Conservation (phyloP, 345 rosid species). For the Linum lewisii region DNA sequence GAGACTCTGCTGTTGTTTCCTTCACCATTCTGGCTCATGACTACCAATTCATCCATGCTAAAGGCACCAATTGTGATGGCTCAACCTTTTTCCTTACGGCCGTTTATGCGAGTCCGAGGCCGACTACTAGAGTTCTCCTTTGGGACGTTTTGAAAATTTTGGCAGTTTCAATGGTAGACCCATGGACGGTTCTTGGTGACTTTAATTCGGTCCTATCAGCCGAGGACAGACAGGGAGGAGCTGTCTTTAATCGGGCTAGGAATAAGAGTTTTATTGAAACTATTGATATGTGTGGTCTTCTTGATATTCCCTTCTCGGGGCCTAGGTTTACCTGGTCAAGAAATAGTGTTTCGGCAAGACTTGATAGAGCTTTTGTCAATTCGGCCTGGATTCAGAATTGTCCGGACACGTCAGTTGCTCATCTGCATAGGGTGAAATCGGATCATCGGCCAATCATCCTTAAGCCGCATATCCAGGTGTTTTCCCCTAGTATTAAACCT, state of each 20-base stretch:
- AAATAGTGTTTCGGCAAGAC: too few relatives aligned
- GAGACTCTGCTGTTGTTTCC: not conserved
- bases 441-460: not conserved
- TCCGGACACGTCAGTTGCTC: not conserved
- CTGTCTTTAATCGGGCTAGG: not conserved
- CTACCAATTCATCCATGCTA: too few relatives aligned
- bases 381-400: not conserved
- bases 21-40: too few relatives aligned
- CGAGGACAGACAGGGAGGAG: not conserved
- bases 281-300: not conserved
- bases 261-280: not conserved
- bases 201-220: not conserved
- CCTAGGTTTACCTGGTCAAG: not conserved
- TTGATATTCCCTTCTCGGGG: too few relatives aligned
- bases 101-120: too few relatives aligned
- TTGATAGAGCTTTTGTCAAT: not conserved
- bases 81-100: too few relatives aligned
- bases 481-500: too few relatives aligned
- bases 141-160: too few relatives aligned
- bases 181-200: not conserved
- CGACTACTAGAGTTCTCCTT: too few relatives aligned
- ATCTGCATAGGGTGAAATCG: not conserved
- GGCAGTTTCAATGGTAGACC: not conserved
- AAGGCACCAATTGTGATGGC: too few relatives aligned
- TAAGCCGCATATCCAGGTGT: too few relatives aligned